Base-by-base conservation (phyloP, 495 filamentous ascomycete genomes). In the Lindgomyces ingoldianus region DNA sequence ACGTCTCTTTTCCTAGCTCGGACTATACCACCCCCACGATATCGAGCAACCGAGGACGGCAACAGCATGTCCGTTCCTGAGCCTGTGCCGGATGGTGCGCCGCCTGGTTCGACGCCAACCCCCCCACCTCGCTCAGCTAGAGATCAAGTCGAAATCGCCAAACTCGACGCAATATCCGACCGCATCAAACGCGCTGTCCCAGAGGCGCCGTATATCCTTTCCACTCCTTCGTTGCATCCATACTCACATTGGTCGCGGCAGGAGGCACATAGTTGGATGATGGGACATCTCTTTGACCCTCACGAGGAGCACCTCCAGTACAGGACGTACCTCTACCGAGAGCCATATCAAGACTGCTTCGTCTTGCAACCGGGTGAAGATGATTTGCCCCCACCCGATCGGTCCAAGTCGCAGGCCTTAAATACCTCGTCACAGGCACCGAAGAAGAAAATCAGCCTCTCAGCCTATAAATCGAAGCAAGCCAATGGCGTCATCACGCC, bases 391-490 rank as follows among this genome's bases (percentile, higher is more conserved):
- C 45, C 51, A 3, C 18, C 19, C 27, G 49, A 56, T 25, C 51
- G 45, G 46, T 36, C 62, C 11, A 65, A 70, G 52, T 41, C 61
- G 39, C 60, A 57, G 27, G 41, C 49, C 4, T 45, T 56, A 8
- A 62, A 52, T 47, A 55, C 36, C 11, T 45, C 51, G 6, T 27
- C 21, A 4, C 61, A 60, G 44, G 52, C 25, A 1, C 57, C 68
- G 19, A 73, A 73, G 62, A 73, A 73, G 57, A 69, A 69, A 52
- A 71, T 73, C 18, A 73, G 41, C 26, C 60, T 69, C 16, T 64
- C 60, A 30, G 71, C 53, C 9, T 73, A 73, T 47, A 73, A 73
- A 41, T 64, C 66, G 6, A 71, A 71, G 49, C 60, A 71, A 39
- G 63, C 64, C n/a, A 68, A 65, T 58, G 64, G 60, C 4, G 29